phyloP scores from a whole-genome alignment of 768 basidiomycete species.

The Calocybe indica region DNA sequence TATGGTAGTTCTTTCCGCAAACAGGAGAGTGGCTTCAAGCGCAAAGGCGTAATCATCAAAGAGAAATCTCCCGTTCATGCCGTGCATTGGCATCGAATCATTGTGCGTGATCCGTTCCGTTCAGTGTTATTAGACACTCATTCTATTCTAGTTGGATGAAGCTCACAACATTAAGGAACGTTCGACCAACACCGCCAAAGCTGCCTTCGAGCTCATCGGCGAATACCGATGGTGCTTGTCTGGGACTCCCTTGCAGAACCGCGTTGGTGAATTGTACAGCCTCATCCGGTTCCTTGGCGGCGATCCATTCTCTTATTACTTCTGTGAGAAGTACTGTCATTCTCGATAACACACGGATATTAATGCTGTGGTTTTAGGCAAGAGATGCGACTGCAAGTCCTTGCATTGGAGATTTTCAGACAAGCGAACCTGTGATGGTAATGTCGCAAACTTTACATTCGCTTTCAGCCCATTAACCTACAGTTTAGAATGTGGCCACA shows the following conservation, averaged over 20 bases:
- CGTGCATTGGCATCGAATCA: constrained; percentile 78
- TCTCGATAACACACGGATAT: neutral
- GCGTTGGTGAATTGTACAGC: constrained; percentile 98
- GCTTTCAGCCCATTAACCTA: neutral
- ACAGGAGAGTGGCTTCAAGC: constrained; percentile 88
- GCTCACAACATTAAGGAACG: constrained; percentile 99
- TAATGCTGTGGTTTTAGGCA: constrained; percentile 44
- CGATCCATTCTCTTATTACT: constrained; percentile 88
- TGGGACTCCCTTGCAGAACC: constrained; percentile 93
- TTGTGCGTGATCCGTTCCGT: constrained; percentile 41
- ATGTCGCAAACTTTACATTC: constrained; percentile 12
- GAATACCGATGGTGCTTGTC: constrained; percentile 92
- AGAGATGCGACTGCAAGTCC: constrained; percentile 89
- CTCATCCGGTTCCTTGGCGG: constrained; percentile 90
- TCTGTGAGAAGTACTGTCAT: constrained; percentile 48
- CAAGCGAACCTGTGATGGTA: constrained; percentile 79
- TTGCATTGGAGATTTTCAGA: constrained; percentile 92
- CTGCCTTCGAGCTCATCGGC: constrained; percentile 83
- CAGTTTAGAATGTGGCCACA: constrained; percentile 69
- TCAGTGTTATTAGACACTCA: neutral
- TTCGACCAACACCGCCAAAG: constrained; percentile 91
- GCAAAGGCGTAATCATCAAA: constrained; percentile 76
- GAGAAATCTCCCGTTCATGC: constrained; percentile 84
- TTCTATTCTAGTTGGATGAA: constrained; percentile 67
- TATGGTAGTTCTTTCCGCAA: constrained; percentile 74